Conservation (phyloP, 371 early-diverging fungal species). For the Mucor circinelloides region DNA sequence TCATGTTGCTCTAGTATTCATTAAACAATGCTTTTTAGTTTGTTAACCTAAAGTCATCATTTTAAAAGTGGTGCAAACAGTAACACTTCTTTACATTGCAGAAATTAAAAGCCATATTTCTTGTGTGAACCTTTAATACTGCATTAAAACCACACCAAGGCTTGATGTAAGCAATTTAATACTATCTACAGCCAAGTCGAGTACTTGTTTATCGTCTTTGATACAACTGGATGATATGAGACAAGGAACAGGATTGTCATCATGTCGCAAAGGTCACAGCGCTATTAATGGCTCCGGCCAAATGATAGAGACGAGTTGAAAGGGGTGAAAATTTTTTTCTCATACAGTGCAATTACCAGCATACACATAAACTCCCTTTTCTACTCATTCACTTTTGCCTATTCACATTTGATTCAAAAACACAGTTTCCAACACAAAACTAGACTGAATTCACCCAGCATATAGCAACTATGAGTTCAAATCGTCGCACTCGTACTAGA, state of each 20-base stretch:
- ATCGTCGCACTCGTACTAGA: slow-evolving; percentile 33
- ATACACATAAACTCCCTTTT: neutral
- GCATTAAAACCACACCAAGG: neutral
- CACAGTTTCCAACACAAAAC: neutral
- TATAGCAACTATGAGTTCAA: slow-evolving; percentile 29
- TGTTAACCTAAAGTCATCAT: too few species aligned
- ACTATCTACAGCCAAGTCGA: neutral
- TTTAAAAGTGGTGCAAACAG: too few species aligned
- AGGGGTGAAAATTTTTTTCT: neutral
- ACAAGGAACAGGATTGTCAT: neutral
- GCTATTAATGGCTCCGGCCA: neutral
- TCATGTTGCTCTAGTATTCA: too few species aligned
- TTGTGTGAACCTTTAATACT: neutral
- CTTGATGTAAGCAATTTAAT: neutral
- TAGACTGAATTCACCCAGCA: neutral
- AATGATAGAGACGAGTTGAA: neutral
- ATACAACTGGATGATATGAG: neutral
- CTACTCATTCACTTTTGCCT: neutral
- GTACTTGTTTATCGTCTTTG: neutral
- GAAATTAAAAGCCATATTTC: neutral
- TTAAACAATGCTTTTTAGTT: too few species aligned
- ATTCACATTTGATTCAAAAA: neutral
- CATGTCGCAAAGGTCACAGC: neutral
- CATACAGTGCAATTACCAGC: neutral
- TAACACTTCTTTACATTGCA: too few species aligned